Percentiles rank a stretch among this genome's conserved stretches.
phyloP scores from a whole-genome alignment of 2,329 filamentous ascomycete genomes.

The Cladobotryum protrusum region DNA sequence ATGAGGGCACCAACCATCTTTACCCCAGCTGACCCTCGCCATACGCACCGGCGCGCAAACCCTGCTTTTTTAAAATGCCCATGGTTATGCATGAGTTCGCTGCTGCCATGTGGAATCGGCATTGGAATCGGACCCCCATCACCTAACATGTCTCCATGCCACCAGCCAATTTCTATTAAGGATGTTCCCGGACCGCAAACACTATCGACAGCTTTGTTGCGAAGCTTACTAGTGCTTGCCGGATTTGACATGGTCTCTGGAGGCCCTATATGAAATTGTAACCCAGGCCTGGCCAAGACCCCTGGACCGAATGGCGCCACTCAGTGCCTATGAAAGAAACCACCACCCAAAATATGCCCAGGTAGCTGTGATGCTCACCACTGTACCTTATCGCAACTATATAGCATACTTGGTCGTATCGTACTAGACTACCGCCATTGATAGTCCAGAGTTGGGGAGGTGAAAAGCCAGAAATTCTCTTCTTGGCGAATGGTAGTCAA shows the following conservation, averaged over 20 bases:
- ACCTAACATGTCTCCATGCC: background rate
- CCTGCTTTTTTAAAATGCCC: background rate
- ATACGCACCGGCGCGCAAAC: background rate
- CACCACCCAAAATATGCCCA: background rate
- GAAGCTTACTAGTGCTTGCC: background rate
- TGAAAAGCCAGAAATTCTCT: constrained; percentile 19
- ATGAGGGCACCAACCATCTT: background rate
- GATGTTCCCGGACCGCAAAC: background rate
- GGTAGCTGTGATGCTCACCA: constrained; percentile 11
- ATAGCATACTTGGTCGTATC: constrained; percentile 6
- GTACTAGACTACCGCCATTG: constrained; percentile 7
- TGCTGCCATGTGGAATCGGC: background rate
- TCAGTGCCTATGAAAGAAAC: background rate
- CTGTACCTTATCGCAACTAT: constrained; percentile 14
- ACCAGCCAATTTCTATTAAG: background rate
- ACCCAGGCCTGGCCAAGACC: background rate
- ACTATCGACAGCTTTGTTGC: background rate
- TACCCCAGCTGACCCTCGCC: background rate
- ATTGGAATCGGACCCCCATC: background rate
- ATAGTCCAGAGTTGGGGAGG: constrained; percentile 15
- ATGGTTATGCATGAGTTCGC: background rate
- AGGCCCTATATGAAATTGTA: background rate
- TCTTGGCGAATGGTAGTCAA: constrained; percentile 18
- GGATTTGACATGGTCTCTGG: background rate
- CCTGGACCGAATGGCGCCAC: background rate